Conservation (phyloP, 1,139 yeast species). For the Magnusiomyces tetraspermus region DNA sequence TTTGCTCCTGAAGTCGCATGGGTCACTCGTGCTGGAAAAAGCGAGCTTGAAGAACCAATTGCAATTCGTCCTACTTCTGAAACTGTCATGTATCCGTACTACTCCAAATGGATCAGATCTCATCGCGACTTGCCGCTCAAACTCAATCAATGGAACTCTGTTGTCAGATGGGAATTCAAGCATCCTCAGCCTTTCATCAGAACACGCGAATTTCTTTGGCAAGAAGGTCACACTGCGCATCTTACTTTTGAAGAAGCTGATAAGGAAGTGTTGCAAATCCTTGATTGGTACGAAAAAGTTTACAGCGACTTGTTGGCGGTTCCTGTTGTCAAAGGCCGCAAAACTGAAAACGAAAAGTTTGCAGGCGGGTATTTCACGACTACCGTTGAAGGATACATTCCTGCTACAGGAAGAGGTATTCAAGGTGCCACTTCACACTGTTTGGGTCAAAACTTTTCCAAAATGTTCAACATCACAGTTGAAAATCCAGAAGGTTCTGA, state of each 20-base stretch:
- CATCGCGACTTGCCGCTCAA: constrained; percentile 96
- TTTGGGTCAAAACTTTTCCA: constrained; percentile 95
- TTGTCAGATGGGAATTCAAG: constrained; percentile 99
- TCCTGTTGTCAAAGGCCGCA: constrained; percentile 90
- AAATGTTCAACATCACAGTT: constrained; percentile 92
- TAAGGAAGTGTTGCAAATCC: constrained; percentile 74
- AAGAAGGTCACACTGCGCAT: constrained; percentile 98
- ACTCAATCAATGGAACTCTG: constrained; percentile 98
- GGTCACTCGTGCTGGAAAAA: constrained; percentile 94
- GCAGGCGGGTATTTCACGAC: constrained; percentile 97
- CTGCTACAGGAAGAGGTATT: constrained; percentile 98
- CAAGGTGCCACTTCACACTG: constrained; percentile 99
- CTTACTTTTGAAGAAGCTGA: constrained; percentile 72
- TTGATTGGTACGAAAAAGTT: constrained; percentile 74
- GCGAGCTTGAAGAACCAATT: constrained; percentile 94
- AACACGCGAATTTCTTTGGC: constrained; percentile 99
- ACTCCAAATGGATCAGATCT: constrained; percentile 97
- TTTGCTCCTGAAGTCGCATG: constrained; percentile 99
- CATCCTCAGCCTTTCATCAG: constrained; percentile 99
- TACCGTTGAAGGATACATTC: constrained; percentile 93
- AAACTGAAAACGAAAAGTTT: constrained; percentile 95
- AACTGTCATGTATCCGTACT: constrained; percentile 99
- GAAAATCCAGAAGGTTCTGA: constrained; percentile 78
- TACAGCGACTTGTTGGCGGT: constrained; percentile 92
- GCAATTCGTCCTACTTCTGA: constrained; percentile 99